phyloP scores from a whole-genome alignment of 371 early-diverging fungal species.

The Parasitella parasitica region DNA sequence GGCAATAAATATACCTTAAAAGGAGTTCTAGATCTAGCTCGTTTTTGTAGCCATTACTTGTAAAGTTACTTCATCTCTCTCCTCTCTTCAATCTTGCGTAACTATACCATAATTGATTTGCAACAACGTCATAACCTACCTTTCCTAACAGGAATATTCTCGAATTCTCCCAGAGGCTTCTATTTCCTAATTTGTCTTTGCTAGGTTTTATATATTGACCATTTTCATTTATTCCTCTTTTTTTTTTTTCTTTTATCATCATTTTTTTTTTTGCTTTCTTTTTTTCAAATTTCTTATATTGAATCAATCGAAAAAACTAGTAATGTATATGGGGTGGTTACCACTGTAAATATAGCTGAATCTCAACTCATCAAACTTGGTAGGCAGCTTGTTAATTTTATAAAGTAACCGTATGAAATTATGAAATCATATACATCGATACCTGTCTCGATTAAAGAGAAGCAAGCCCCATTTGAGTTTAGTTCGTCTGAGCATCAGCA shows the following conservation, averaged over 20 bases:
- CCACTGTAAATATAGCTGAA: too few relatives aligned
- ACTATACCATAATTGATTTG: not conserved
- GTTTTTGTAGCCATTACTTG: not conserved
- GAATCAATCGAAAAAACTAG: not conserved
- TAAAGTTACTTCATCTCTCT: not conserved
- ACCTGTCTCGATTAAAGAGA: not conserved
- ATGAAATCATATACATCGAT: constrained; percentile 6
- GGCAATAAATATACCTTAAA: not conserved
- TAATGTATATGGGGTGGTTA: not conserved
- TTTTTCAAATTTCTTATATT: not conserved
- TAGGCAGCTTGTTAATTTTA: not conserved
- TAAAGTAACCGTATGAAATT: not conserved
- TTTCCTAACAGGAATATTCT: constrained; percentile 10
- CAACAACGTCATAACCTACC: not conserved
- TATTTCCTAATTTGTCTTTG: not conserved
- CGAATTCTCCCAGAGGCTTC: constrained; percentile 7
- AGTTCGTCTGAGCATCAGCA: not conserved
- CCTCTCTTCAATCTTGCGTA: not conserved
- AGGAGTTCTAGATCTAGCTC: not conserved
- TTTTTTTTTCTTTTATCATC: constrained; percentile 4
- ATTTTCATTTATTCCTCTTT: not conserved
- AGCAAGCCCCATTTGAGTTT: not conserved
- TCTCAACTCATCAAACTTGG: too few relatives aligned
- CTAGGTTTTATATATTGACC: not conserved
- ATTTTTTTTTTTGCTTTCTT: not conserved